phyloP scores from a whole-genome alignment of 2,329 filamentous ascomycete genomes.

The Diplodia mutila region DNA sequence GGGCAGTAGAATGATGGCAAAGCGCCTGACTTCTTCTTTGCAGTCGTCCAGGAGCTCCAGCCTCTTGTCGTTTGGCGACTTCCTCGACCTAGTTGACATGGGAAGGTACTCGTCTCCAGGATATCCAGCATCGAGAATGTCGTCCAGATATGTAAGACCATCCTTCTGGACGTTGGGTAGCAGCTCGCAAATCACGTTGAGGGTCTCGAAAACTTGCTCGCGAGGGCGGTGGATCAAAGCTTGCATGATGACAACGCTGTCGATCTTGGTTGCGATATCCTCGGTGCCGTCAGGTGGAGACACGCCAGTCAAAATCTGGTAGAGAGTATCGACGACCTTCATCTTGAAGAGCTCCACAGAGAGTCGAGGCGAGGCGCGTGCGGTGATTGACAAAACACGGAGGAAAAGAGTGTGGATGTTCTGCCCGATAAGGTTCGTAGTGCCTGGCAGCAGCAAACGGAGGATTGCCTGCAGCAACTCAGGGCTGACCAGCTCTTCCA shows the following conservation, averaged over 20 bases:
- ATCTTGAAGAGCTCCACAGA: constrained; percentile 93
- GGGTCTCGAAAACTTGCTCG: constrained; percentile 94
- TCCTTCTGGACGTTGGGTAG: constrained; percentile 73
- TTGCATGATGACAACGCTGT: constrained; percentile 98
- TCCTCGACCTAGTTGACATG: constrained; percentile 52
- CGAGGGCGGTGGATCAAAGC: constrained; percentile 92
- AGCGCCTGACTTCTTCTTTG: constrained; percentile 84
- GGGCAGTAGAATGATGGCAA: constrained; percentile 89
- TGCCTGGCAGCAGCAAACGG: constrained; percentile 86
- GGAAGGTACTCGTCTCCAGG: constrained; percentile 51
- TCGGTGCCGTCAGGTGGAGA: constrained; percentile 82
- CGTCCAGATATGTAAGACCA: constrained; percentile 56
- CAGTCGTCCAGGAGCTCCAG: constrained; percentile 81
- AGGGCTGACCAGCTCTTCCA: constrained; percentile 90
- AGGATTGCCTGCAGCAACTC: constrained; percentile 84
- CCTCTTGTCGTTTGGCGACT: constrained; percentile 75
- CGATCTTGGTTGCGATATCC: constrained; percentile 81
- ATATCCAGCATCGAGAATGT: constrained; percentile 54
- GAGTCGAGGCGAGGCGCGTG: constrained; percentile 82
- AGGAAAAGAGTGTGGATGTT: constrained; percentile 97
- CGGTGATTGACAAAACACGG: constrained; percentile 85
- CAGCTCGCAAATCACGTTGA: constrained; percentile 96
- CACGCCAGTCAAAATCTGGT: constrained; percentile 94
- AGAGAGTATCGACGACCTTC: constrained; percentile 95
- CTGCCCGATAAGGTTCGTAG: constrained; percentile 90